Evolutionary conservation across 2,329 filamentous ascomycete genomes (phyloP).

Genomic region (Penicillium sp.): DNA sequence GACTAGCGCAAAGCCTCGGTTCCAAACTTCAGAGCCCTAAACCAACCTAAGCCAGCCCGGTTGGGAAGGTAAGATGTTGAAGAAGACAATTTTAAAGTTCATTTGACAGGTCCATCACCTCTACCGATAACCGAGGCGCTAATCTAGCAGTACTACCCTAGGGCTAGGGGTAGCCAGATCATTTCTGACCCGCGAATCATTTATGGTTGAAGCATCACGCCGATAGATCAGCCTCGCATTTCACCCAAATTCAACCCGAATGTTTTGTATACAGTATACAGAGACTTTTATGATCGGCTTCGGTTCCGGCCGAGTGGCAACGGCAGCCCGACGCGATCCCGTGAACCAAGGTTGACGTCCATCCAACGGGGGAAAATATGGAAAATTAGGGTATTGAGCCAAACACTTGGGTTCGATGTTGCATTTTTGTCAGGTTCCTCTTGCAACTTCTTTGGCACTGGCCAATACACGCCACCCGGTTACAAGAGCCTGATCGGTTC

Average conservation of each 20-base stretch:
- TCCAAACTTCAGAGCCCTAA: not conserved
- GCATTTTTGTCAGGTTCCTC: not conserved
- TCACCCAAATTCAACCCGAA: not conserved
- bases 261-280: too few relatives aligned
- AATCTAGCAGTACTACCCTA: not conserved
- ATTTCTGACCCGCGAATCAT: not conserved
- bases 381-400: not conserved
- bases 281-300: not conserved
- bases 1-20: not conserved
- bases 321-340: not conserved
- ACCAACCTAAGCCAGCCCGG: not conserved
- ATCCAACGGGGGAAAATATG: not conserved
- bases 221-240: not conserved
- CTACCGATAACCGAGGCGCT: not conserved
- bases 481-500: constrained; percentile 2
- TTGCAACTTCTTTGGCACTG: not conserved
- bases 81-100: not conserved
- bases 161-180: too few relatives aligned
- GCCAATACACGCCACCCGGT: constrained; percentile 6
- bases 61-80: not conserved
- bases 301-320: constrained; percentile 15
- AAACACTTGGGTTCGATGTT: not conserved
- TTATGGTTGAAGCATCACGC: not conserved
- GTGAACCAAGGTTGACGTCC: constrained; percentile 11
- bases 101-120: not conserved